A percentile compares a stretch with the other conserved stretches of the same genome.
phyloP scores from a whole-genome alignment of 345 rosid genomes.

The Salix arbutifolia region DNA sequence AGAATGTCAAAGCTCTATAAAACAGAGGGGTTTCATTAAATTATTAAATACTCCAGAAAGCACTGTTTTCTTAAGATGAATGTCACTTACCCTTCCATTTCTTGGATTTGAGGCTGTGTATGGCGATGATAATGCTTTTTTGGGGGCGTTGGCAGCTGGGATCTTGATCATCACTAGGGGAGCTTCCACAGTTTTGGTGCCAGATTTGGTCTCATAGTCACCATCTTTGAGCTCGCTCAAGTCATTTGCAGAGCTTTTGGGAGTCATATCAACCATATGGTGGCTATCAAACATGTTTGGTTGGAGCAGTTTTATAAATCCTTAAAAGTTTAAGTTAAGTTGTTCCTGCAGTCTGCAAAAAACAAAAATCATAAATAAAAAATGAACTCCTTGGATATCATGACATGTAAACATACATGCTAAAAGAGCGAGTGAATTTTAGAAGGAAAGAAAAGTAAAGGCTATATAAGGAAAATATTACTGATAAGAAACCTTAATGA shows the following conservation, averaged over 20 bases:
- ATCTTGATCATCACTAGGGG: constrained; percentile 74
- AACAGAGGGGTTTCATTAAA: too few relatives aligned
- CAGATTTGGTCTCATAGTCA: constrained; percentile 74
- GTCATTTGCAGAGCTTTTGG: constrained; percentile 54
- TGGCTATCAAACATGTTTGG: constrained; percentile 68
- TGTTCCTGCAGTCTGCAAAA: neutral
- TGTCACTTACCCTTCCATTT: constrained; percentile 74
- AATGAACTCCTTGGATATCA: neutral
- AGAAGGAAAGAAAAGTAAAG: neutral
- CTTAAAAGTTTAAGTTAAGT: neutral
- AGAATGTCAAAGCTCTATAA: too few relatives aligned
- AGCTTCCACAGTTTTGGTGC: constrained; percentile 57
- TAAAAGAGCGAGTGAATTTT: neutral
- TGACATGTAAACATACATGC: neutral
- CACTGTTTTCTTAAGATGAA: neutral
- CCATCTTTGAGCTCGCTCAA: constrained; percentile 58
- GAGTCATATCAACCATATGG: constrained; percentile 61
- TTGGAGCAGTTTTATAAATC: constrained; percentile 52
- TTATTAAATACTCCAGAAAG: too few relatives aligned
- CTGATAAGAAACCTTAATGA: neutral
- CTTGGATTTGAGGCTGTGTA: constrained; percentile 92
- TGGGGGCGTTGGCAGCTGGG: constrained; percentile 40
- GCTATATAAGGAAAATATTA: neutral
- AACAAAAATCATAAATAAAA: neutral
- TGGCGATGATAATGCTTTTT: constrained; percentile 93